Conservation (phyloP, 129 eudicot genomes). For the Chrysanthemum seticuspe region DNA sequence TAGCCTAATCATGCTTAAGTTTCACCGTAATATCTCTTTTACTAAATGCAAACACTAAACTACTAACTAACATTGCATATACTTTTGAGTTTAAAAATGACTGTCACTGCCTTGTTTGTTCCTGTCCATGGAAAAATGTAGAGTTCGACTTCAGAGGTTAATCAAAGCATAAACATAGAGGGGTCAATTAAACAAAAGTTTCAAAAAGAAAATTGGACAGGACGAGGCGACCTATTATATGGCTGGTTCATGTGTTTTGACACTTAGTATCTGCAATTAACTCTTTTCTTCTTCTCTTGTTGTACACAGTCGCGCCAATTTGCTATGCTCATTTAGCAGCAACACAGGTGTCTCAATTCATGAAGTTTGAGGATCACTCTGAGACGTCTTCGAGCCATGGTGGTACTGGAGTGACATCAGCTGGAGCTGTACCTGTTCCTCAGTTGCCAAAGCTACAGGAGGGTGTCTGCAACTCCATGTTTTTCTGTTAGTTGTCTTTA, state of each 20-base stretch:
- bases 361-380: slow-evolving; percentile 63
- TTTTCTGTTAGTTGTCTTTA: slow-evolving; percentile 48
- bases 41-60: no score
- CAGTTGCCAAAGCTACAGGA: slow-evolving; percentile 55
- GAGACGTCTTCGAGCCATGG: slow-evolving; percentile 76
- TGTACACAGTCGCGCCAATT: slow-evolving; percentile 57
- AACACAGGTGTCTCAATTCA: slow-evolving; percentile 63
- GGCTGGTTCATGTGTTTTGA: neutral
- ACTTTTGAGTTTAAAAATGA: no score
- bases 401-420: slow-evolving; percentile 48
- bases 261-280: neutral
- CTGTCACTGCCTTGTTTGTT: no score
- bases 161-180: no score
- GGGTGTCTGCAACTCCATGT: slow-evolving; percentile 61
- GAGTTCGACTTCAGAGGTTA: no score
- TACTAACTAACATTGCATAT: no score
- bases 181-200: neutral
- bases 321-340: slow-evolving; percentile 87
- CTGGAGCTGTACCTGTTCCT: slow-evolving; percentile 53
- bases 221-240: neutral
- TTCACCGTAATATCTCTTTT: no score
- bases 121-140: no score
- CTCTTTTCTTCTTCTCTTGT: neutral
- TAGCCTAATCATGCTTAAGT: no score
- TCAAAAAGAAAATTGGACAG: neutral